Base-by-base conservation (phyloP, 164 flowering plant species). In the Macadamia tetraphylla region DNA sequence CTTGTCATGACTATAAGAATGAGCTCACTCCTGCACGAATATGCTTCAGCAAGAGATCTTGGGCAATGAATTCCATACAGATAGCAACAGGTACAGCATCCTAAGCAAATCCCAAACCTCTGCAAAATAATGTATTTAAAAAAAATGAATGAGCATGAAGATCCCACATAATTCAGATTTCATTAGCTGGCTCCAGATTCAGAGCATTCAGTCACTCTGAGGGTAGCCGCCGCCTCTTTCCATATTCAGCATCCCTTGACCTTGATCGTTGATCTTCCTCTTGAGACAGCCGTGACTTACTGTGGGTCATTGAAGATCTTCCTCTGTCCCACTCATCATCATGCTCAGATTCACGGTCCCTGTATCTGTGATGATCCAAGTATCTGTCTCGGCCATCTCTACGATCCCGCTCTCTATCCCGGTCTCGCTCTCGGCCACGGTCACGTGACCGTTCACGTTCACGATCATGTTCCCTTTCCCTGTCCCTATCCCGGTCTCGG, bases 231-330 rank as follows among this genome's bases (percentile, higher is more conserved):
- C 89, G 78, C 77, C 95, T 83, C 74, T 88, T 91, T 66, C 82
- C 87, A 81, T 85, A 87, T 43, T 89, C 97, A 53, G 84, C 87
- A 81, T 89, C 97, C 74, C 92, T 83, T 23, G 91, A 83, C 72
- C 88, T 83, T 15, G 87, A 82, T 17, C 89, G 88, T 15, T 78
- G 86, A 5, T 84, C 89, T n/a, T 89, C 92, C 62, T 86, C 97
- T 62, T 85, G 87, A 2, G 85, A 70, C 51, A 79, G 31, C 30
- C 92, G 77, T 29, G 91, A 81, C 79, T 85, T 87, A 76, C 89
- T 81, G 49, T 86, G 88, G 57, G 85, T 76, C 69, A 90, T 86
- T 12, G 92, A 89, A n/a, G 90, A 83, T 17, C 88, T 79, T 46
- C 89, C 87, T 74, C 88, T 80, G 17, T 88, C 94, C 88, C 89